Base-by-base conservation (phyloP, 1,139 yeast genomes). In the Debaryomyces udenii region DNA sequence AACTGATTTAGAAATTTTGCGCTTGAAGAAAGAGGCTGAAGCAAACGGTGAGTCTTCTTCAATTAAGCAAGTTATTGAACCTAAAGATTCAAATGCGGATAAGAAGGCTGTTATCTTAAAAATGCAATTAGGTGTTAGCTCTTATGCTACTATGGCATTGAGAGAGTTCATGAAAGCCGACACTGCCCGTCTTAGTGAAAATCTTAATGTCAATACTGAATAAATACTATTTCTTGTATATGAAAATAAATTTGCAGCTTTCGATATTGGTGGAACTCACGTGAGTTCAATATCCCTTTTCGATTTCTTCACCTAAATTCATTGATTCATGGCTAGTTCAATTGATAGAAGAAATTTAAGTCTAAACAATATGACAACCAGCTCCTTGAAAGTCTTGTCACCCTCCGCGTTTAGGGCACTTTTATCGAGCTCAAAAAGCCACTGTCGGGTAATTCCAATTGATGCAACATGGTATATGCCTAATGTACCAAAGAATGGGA, bases 141-240 rank as follows among this genome's bases (percentile, higher is more conserved):
- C 95, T 4, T 94, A 94, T 62, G 99, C 99, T 2, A 94, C 99
- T 0, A 94, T 94, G 99, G 96, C 97, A 0, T 68, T 94, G 41
- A 77, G 99, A 55, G 99, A 93, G 59, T 80, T 86, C 41, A 86
- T 88, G 95, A 86, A 85, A 60, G 71, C 81, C 18, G 96, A 88
- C 48, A 86, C 95, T 2, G 76, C 89, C 30, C 79, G 90, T 34
- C 61, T 68, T 40, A 57, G 71, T 31, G 61, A 54, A 7, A 50
- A 38, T 37, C 40, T 57, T 27, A 51, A 45, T 31, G 59, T 51
- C 28, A 29, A 7, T 14, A 23, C 26, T 23, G 37, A 34, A 27
- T 34, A 34, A 15, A 24, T 22, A 13, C 28, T 32, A 13, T 32
- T 15, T n/a, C n/a, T n/a, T n/a, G n/a, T n/a, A n/a, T n/a, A n/a